Conservation (phyloP, 306 rosid genomes). For the Dryas octopetala region DNA sequence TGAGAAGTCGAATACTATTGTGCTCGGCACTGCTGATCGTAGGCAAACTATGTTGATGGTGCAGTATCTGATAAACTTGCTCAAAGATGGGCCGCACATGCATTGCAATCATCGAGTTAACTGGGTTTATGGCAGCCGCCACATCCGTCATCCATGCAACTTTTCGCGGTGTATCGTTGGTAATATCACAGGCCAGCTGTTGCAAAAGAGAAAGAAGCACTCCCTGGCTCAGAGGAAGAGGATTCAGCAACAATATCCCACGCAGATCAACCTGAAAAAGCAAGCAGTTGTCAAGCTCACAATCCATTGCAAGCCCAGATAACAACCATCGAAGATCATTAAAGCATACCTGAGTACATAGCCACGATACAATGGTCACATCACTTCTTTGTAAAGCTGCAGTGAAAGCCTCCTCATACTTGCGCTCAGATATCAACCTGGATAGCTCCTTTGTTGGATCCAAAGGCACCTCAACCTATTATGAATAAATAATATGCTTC, state of each 20-base stretch:
- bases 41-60: constrained; percentile 79
- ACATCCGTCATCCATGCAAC: constrained; percentile 87
- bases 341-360: constrained; percentile 79
- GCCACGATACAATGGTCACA: constrained; percentile 89
- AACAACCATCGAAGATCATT: neutral
- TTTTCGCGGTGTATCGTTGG: constrained; percentile 58
- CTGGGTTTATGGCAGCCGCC: constrained; percentile 61
- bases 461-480: constrained; percentile 79
- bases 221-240: constrained; percentile 96
- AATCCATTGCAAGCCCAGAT: constrained; percentile 1
- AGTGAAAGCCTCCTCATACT: constrained; percentile 91
- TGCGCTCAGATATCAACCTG: constrained; percentile 71
- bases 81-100: constrained; percentile 83
- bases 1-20: constrained; percentile 62
- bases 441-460: constrained; percentile 92
- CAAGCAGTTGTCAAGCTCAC: neutral
- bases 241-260: constrained; percentile 57
- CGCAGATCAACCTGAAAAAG: constrained; percentile 71
- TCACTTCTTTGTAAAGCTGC: constrained; percentile 89
- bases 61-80: constrained; percentile 90
- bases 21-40: constrained; percentile 50
- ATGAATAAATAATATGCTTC: constrained; percentile 10
- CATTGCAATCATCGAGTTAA: constrained; percentile 63
- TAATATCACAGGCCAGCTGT: constrained; percentile 88
- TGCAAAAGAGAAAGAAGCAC: constrained; percentile 93